These are phyloP conservation scores for Jacaranda copaia DNA, from an alignment of 257 asterid genomes.

Conservation along the genomic window DNA sequence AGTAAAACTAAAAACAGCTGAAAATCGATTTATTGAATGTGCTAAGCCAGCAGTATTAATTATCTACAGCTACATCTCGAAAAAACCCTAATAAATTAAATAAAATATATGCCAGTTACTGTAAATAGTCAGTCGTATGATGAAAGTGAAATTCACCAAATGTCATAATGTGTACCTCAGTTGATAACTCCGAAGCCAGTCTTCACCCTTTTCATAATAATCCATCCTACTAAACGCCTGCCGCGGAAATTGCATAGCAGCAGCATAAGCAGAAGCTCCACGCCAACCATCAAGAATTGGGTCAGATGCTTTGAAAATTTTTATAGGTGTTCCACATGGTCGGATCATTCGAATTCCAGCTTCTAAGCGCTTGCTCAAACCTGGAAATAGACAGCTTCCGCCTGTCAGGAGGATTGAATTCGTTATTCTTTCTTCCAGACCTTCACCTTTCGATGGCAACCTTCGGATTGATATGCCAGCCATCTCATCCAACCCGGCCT, in stretches of 20 bases:
- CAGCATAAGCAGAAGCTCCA: conserved; percentile 86
- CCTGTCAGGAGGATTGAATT: conserved; percentile 84
- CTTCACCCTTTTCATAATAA: conserved; percentile 94
- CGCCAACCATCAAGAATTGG: conserved; percentile 94
- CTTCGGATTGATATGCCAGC: conserved; percentile 72
- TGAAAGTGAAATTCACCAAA: background rate
- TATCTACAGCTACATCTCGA: conserved; percentile 1
- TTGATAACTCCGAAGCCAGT: conserved; percentile 75
- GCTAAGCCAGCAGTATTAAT: background rate
- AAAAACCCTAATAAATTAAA: background rate
- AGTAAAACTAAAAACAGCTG: background rate
- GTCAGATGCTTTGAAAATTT: conserved; percentile 65
- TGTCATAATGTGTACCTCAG: conserved; percentile 60
- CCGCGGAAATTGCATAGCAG: conserved; percentile 59
- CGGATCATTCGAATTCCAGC: conserved; percentile 79
- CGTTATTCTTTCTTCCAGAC: conserved; percentile 67
- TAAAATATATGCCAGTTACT: background rate
- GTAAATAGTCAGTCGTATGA: background rate
- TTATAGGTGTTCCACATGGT: conserved; percentile 85
- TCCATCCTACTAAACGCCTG: conserved; percentile 84
- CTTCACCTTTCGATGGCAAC: conserved; percentile 51
- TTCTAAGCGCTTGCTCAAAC: conserved; percentile 82
- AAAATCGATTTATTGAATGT: background rate
- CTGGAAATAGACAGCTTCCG: conserved; percentile 89
- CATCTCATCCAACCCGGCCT: conserved; percentile 95